These are phyloP conservation scores for Skeletonema grethae DNA, from an alignment of 108 stramenopile genomes.

Conservation along the genomic window DNA sequence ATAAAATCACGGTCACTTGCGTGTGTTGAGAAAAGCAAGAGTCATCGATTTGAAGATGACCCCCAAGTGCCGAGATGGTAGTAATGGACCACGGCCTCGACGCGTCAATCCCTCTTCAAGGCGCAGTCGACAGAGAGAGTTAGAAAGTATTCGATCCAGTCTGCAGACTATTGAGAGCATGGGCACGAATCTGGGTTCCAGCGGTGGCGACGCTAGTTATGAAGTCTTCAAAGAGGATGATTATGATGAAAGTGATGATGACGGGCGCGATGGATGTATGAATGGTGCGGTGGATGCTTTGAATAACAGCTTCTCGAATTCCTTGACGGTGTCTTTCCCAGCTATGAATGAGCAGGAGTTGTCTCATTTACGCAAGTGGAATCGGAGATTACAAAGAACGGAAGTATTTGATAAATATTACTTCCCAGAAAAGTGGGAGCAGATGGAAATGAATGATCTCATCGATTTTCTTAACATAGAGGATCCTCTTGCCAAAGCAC, in stretches of 20 bases:
- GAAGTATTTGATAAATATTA: slow-evolving; percentile 4
- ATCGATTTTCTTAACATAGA: not conserved
- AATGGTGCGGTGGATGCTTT: not conserved
- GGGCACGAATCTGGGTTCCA: not conserved
- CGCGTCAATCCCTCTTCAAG: not conserved
- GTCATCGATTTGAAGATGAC: not conserved
- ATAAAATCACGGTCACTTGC: too few relatives aligned
- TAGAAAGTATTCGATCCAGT: not conserved
- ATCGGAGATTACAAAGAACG: not conserved
- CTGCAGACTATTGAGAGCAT: not conserved
- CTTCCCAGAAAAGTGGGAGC: slow-evolving; percentile 1
- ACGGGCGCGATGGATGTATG: not conserved
- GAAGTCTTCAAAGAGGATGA: slow-evolving; percentile 2
- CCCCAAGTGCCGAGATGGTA: too few relatives aligned
- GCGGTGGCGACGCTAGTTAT: not conserved
- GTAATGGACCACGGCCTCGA: not conserved
- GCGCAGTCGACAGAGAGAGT: not conserved
- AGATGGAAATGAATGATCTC: slow-evolving; percentile 7
- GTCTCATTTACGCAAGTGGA: not conserved
- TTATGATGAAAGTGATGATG: not conserved
- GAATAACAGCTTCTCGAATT: not conserved
- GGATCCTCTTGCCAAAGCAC: not conserved
- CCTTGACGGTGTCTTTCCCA: not conserved
- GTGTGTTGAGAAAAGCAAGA: too few relatives aligned
- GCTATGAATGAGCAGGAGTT: not conserved